Conservation (phyloP, 1,284 basidiomycete species). For the Coniophora puteana region DNA sequence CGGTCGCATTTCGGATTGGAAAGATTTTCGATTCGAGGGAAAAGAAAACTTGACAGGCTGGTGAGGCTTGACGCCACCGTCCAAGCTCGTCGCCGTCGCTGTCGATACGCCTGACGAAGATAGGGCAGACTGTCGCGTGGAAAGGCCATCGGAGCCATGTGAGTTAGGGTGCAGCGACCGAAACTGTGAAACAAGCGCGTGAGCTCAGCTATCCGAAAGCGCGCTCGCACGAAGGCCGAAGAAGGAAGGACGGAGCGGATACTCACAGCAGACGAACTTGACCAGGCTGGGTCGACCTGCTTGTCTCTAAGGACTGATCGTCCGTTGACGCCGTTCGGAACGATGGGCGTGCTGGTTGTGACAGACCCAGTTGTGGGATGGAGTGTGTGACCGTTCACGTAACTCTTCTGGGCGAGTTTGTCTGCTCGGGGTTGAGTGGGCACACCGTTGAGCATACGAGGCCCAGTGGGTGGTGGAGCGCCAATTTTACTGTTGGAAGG, state of each 20-base stretch:
- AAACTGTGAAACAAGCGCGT: slow-evolving; percentile 12
- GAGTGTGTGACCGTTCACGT: slow-evolving; percentile 20
- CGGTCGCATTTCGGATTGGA: slow-evolving; percentile 20
- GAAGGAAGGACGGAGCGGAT: too few relatives aligned
- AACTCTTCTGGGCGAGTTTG: slow-evolving; percentile 15
- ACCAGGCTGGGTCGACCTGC: slow-evolving; percentile 9
- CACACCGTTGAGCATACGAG: slow-evolving; percentile 27
- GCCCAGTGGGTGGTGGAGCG: slow-evolving; percentile 27
- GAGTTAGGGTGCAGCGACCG: too few relatives aligned
- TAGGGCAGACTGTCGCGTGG: slow-evolving; percentile 1
- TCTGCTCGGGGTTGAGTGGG: slow-evolving; percentile 16
- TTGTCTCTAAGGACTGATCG: slow-evolving; percentile 13
- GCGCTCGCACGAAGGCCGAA: not conserved
- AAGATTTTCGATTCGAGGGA: slow-evolving; percentile 23
- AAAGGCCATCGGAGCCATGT: slow-evolving; percentile 2
- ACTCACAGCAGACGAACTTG: slow-evolving; percentile 6
- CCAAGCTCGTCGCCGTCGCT: slow-evolving; percentile 4
- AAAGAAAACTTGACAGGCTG: slow-evolving; percentile 31
- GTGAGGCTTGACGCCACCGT: slow-evolving; percentile 12
- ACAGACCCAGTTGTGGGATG: slow-evolving; percentile 12
- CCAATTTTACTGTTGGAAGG: slow-evolving; percentile 22
- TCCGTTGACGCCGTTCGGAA: too few relatives aligned
- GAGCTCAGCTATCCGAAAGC: not conserved
- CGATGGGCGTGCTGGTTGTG: slow-evolving; percentile 6
- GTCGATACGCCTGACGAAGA: slow-evolving; percentile 2